These are phyloP conservation scores for Grosmannia huntii DNA, from an alignment of 2,329 filamentous ascomycete species.

Conservation along the genomic window DNA sequence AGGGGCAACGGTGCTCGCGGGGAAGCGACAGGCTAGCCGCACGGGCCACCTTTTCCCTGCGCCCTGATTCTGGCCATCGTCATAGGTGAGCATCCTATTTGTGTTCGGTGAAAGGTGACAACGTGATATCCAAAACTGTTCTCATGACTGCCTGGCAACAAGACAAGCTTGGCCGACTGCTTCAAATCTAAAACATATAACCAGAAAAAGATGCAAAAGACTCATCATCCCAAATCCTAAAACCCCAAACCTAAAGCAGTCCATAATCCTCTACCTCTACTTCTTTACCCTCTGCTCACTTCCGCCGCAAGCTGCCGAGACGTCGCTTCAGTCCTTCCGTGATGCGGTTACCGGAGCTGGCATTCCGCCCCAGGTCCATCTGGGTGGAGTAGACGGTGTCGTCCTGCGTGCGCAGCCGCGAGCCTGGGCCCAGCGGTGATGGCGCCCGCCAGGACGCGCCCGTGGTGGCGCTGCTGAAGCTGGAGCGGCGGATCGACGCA, in stretches of 20 bases:
- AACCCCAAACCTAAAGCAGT: no score
- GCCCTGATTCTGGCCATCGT: no score
- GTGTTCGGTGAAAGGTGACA: background rate
- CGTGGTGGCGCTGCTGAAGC: slow-evolving; percentile 26
- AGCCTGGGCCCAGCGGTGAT: background rate
- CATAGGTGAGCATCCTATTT: background rate
- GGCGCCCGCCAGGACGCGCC: background rate
- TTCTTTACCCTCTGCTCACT: slow-evolving; percentile 9
- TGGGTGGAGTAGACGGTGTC: slow-evolving; percentile 11
- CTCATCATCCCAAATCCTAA: no score
- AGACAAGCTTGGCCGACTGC: background rate
- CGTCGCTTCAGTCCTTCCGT: slow-evolving; percentile 39
- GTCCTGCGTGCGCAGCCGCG: background rate
- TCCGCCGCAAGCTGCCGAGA: slow-evolving; percentile 38
- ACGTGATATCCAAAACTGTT: background rate
- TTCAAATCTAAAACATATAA: background rate
- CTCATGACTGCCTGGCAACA: background rate
- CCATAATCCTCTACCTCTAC: no score
- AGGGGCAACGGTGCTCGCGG: background rate
- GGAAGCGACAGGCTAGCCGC: background rate
- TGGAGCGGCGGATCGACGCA: slow-evolving; percentile 27
- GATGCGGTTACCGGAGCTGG: slow-evolving; percentile 30
- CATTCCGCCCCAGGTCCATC: slow-evolving; percentile 22
- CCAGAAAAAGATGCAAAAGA: no score
- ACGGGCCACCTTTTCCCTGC: background rate